Evolutionary conservation across 768 basidiomycete genomes (phyloP).

Genomic region (Rhizopogon sp.): DNA sequence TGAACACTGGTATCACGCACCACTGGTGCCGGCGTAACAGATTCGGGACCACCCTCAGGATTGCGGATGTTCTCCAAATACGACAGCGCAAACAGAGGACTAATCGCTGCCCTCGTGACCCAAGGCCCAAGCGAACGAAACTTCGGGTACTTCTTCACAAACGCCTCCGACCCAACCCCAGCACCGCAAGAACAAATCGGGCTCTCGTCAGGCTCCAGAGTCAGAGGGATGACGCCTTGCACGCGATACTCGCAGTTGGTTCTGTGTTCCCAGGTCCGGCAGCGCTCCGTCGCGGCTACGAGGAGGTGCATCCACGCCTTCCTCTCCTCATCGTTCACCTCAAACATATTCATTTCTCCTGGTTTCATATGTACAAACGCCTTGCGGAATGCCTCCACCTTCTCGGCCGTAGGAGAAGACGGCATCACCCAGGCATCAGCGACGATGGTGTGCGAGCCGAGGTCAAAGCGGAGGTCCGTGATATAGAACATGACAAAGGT

Average conservation of each 20-base stretch:
- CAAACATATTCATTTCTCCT: constrained; percentile 8
- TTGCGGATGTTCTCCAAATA: constrained; percentile 38
- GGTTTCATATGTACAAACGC: neutral
- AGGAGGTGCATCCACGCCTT: constrained; percentile 47
- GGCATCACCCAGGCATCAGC: constrained; percentile 45
- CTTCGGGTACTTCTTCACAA: constrained; percentile 32
- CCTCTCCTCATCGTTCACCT: constrained; percentile 29
- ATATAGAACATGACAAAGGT: constrained; percentile 43
- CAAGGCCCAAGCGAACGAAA: constrained; percentile 30
- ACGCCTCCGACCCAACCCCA: constrained; percentile 39
- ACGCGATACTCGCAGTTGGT: constrained; percentile 42
- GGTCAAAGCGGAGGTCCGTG: constrained; percentile 40
- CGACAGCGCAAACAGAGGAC: constrained; percentile 48
- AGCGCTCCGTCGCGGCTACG: constrained; percentile 47
- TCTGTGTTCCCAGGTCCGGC: constrained; percentile 47
- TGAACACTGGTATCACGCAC: neutral
- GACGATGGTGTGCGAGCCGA: constrained; percentile 45
- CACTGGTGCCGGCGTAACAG: neutral
- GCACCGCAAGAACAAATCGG: constrained; percentile 52
- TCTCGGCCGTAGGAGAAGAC: constrained; percentile 11
- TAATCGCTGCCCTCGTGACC: constrained; percentile 45
- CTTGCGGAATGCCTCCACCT: neutral
- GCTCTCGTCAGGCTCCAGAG: constrained; percentile 26
- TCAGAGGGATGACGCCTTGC: constrained; percentile 31
- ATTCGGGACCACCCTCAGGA: neutral